Base-by-base conservation (phyloP, 2,329 filamentous ascomycete genomes). In the Leptosphaerulina australis region DNA sequence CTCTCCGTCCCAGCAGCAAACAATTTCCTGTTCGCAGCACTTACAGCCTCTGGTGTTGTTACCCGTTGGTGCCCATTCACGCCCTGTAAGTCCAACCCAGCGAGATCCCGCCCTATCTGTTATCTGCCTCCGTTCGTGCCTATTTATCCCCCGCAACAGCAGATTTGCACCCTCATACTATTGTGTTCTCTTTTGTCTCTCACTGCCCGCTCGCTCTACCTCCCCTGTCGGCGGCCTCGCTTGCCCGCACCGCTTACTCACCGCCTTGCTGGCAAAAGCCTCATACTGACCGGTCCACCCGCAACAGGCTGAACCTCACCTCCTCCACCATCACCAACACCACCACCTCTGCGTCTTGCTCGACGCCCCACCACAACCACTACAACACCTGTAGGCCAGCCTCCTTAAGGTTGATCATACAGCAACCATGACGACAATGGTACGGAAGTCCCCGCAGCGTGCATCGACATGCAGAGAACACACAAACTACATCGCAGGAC, bases 361-460 rank as follows among this genome's bases (percentile, higher is more conserved):
- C 49, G 38, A 59, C 60, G 56, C 49, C 55, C 56, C 58, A 56
- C 55, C 46, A 44, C 53, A 45, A 37, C 50, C 59, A 50, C 53
- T 44, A 44, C 53, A 49, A 36, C 54, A 41, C 41, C 57, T 29
- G 50, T 58, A 68, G 63, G 66, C 53, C 68, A 68, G 53, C 69
- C 67, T 70, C 64, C 56, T 62, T 40, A 29, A 69, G 68, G 70
- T 65, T 69, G 67, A 62, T 57, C 55, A 39, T 26, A 28, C 41
- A 31, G 52, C 62, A 56, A 79, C 71, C 68, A 85, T 85, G 82
- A 83, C 82, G 76, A 84, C 82, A 73, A 85, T 85, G 82, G 82
- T 85, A 77, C 65, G 77, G 43, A 34, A 44, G 50, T 61, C 68
- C 68, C 73, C 58, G 69, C 73, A 68, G 68, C 62, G 55, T 52